Conservation (phyloP, 441 rosid genomes). For the Iberis amara region DNA sequence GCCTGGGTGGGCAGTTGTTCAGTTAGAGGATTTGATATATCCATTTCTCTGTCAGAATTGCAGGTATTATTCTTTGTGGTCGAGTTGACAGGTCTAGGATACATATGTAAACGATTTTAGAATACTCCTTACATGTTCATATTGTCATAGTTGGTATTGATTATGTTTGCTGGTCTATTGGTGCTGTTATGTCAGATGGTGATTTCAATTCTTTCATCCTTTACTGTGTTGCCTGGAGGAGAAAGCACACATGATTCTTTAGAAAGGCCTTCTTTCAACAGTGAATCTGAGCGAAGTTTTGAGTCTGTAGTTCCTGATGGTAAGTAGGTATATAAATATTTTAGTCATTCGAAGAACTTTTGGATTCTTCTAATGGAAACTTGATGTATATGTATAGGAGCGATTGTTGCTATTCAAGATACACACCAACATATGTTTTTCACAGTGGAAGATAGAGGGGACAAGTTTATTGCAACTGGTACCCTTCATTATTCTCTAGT, state of each 20-base stretch:
- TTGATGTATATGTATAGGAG: conserved; percentile 43
- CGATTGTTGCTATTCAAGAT: conserved; percentile 87
- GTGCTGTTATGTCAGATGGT: conserved; percentile 54
- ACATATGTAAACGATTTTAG: not conserved
- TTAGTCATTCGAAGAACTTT: conserved; percentile 21
- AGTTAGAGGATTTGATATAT: conserved; percentile 64
- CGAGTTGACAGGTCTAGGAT: conserved; percentile 15
- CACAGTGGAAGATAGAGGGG: conserved; percentile 61
- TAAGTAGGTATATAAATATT: conserved; percentile 33
- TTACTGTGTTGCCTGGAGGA: conserved; percentile 39
- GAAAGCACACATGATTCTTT: conserved; percentile 34
- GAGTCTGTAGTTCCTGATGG: conserved; percentile 73
- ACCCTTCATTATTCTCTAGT: conserved; percentile 81
- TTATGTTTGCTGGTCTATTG: conserved; percentile 25
- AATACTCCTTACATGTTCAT: conserved; percentile 4
- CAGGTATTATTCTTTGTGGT: conserved; percentile 43
- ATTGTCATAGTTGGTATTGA: conserved; percentile 13
- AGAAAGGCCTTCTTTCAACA: conserved; percentile 34
- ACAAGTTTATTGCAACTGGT: conserved; percentile 53
- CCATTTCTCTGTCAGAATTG: conserved; percentile 66
- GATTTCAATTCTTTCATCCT: conserved; percentile 52
- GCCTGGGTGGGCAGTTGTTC: conserved; percentile 73
- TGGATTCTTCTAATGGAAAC: conserved; percentile 25
- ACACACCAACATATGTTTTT: conserved; percentile 79
- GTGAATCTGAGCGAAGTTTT: conserved; percentile 40